phyloP scores from a whole-genome alignment of 345 rosid species.

The Balakata baccata region DNA sequence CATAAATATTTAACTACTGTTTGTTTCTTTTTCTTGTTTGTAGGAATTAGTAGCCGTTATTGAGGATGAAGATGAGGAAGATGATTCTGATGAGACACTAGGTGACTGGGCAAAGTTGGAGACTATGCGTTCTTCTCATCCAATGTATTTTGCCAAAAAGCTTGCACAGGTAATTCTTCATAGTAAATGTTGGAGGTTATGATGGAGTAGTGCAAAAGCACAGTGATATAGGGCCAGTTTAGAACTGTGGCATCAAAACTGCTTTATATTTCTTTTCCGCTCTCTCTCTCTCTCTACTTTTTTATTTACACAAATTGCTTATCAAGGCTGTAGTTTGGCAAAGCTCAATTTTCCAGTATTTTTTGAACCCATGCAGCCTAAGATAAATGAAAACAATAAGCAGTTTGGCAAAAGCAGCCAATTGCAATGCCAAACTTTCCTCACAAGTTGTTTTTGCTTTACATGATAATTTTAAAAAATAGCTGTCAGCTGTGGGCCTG shows the following conservation, averaged over 20 bases:
- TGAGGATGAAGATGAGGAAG: slow-evolving; percentile 55
- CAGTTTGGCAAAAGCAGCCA: not conserved
- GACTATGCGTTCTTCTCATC: slow-evolving; percentile 89
- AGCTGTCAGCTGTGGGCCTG: no score
- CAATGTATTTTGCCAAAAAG: slow-evolving; percentile 84
- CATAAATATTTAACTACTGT: slow-evolving; percentile 12
- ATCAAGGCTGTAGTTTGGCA: not conserved
- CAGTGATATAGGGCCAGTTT: not conserved
- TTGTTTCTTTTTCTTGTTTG: slow-evolving; percentile 21
- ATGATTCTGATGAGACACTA: slow-evolving; percentile 53
- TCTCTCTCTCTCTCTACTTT: not conserved
- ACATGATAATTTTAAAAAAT: not conserved
- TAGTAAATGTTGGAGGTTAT: slow-evolving; percentile 1
- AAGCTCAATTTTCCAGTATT: no score
- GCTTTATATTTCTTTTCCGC: not conserved
- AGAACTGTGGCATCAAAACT: not conserved
- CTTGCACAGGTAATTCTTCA: slow-evolving; percentile 54
- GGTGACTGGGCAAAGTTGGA: slow-evolving; percentile 93
- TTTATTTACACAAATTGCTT: not conserved
- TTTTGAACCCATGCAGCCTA: not conserved
- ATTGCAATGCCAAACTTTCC: not conserved
- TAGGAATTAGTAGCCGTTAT: slow-evolving; percentile 76
- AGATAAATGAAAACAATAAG: no score
- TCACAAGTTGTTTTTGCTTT: slow-evolving; percentile 1
- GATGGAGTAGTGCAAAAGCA: not conserved